phyloP scores from a whole-genome alignment of 805 yeast genomes.

The Spathaspora gorwiae region DNA sequence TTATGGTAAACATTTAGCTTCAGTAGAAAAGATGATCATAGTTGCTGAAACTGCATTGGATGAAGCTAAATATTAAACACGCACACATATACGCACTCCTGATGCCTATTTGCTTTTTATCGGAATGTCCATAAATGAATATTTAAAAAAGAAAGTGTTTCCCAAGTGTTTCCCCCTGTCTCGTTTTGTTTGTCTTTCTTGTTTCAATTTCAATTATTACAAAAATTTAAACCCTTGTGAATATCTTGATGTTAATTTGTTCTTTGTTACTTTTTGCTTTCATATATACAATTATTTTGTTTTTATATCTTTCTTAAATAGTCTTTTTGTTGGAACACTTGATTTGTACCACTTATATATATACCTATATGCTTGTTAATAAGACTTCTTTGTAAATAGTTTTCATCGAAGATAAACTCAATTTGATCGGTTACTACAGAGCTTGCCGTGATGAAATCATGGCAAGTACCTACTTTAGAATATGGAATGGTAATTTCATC shows the following conservation, averaged over 20 bases:
- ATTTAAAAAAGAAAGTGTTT: no score
- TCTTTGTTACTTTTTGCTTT: no score
- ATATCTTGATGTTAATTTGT: no score
- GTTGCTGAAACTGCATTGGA: constrained; percentile 47
- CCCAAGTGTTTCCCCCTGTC: not conserved
- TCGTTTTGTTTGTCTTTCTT: not conserved
- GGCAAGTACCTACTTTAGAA: no score
- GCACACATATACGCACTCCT: no score
- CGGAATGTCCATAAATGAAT: no score
- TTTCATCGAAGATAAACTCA: no score
- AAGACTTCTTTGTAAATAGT: not conserved
- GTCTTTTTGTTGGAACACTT: not conserved
- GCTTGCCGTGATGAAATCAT: no score
- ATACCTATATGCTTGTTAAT: not conserved
- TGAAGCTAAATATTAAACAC: constrained; percentile 13
- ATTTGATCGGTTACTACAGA: no score
- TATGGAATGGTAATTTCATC: no score
- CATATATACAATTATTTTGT: not conserved
- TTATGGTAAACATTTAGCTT: constrained; percentile 79
- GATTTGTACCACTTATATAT: not conserved
- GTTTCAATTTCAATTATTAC: not conserved
- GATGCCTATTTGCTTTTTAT: no score
- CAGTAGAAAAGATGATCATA: constrained; percentile 68
- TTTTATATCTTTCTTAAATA: not conserved
- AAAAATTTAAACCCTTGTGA: no score